Conservation (phyloP, 1,139 yeast genomes). For the Geotrichum cucujoidarum region DNA sequence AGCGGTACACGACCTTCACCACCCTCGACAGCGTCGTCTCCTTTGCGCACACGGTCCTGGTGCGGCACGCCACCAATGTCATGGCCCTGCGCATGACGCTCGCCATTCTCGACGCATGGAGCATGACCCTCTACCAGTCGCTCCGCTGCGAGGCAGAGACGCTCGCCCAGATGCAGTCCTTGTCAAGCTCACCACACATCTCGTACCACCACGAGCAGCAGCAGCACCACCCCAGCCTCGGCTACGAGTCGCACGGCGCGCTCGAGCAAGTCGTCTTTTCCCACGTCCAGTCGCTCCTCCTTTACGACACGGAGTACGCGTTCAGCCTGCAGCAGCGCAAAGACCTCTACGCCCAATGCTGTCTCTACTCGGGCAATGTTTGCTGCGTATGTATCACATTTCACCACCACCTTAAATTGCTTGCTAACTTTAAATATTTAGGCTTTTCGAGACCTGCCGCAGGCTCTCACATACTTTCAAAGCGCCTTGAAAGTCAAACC, state of each 20-base stretch:
- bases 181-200: constrained; percentile 6
- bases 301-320: constrained; percentile 5
- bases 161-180: constrained; percentile 1
- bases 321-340: constrained; percentile 4
- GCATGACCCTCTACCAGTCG: constrained; percentile 9
- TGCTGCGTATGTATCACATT: constrained; percentile 25
- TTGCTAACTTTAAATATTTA: constrained; percentile 14
- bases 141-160: not conserved
- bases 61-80: not conserved
- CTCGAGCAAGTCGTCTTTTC: constrained; percentile 8
- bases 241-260: not conserved
- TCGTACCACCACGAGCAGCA: constrained; percentile 4
- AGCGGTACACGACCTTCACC: constrained; percentile 10
- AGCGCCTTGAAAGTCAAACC: constrained; percentile 20
- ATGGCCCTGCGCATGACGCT: constrained; percentile 5
- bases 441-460: constrained; percentile 19
- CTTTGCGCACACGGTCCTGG: constrained; percentile 8
- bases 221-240: not conserved
- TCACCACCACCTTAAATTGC: not conserved
- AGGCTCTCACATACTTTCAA: constrained; percentile 17
- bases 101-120: constrained; percentile 13
- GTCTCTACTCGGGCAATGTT: constrained; percentile 29
- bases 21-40: constrained; percentile 9
- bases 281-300: constrained; percentile 16
- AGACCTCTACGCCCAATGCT: constrained; percentile 25